Conservation (phyloP, 495 filamentous ascomycete genomes). For the Entonaema liquescens region DNA sequence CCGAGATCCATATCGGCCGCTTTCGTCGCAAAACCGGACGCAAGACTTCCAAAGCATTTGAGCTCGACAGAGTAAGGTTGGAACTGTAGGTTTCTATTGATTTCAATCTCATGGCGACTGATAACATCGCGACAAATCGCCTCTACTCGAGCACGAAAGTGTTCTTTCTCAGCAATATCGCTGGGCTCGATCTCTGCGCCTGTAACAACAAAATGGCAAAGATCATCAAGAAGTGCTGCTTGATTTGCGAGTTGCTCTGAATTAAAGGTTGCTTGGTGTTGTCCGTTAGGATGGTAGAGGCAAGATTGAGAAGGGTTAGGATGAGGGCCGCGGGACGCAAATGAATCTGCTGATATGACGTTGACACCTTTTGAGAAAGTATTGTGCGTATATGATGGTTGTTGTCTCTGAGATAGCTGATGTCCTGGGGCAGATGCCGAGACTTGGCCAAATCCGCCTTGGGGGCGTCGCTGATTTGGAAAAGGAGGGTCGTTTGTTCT, state of each 20-base stretch:
- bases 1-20: slow-evolving; percentile 80
- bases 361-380: slow-evolving; percentile 24
- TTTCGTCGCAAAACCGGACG: slow-evolving; percentile 76
- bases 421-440: slow-evolving; percentile 15
- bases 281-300: slow-evolving; percentile 29
- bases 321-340: slow-evolving; percentile 25
- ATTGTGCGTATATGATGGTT: slow-evolving; percentile 19
- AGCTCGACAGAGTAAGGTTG: slow-evolving; percentile 63
- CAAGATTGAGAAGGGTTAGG: slow-evolving; percentile 11
- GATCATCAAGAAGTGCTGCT: slow-evolving; percentile 53
- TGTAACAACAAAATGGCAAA: slow-evolving; percentile 53
- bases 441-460: slow-evolving; percentile 7
- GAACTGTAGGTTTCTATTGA: slow-evolving; percentile 50
- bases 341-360: slow-evolving; percentile 32
- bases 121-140: slow-evolving; percentile 63
- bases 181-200: slow-evolving; percentile 57
- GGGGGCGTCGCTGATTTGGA: slow-evolving; percentile 18
- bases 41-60: slow-evolving; percentile 75
- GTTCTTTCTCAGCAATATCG: slow-evolving; percentile 70
- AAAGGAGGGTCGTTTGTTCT: neutral
- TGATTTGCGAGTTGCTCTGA: slow-evolving; percentile 55
- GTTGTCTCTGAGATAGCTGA: slow-evolving; percentile 34
- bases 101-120: slow-evolving; percentile 54
- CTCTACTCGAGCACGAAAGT: slow-evolving; percentile 66
- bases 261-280: slow-evolving; percentile 26